Evolutionary conservation across 163 green algal genomes (phyloP).

Genomic region (Volvox carteri): DNA sequence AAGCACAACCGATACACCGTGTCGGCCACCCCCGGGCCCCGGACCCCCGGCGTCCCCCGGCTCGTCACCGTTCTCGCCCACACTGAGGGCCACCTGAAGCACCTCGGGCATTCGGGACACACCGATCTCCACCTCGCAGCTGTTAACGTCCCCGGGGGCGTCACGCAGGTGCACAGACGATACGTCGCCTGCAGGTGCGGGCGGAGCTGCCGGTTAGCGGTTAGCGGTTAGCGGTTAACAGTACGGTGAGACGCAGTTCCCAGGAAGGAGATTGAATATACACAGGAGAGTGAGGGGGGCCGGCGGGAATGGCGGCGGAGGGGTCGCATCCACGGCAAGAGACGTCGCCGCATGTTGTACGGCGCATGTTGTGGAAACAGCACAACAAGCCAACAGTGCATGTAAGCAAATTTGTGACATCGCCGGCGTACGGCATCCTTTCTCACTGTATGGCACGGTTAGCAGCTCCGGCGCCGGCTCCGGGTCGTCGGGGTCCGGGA

Average conservation of each 20-base stretch:
- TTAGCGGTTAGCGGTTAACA: no score
- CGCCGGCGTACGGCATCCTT: no score
- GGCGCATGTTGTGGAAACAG: no score
- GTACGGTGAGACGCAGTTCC: background rate
- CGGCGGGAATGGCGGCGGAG: no score
- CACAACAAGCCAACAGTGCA: no score
- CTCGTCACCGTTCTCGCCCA: slow-evolving; percentile 8
- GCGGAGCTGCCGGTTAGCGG: no score
- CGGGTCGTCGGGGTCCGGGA: background rate
- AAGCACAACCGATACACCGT: slow-evolving; percentile 15
- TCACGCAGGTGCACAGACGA: background rate
- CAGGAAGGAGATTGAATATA: no score
- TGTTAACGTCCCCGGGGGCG: background rate
- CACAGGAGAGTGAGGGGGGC: background rate
- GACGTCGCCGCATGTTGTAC: no score
- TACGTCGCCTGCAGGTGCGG: background rate
- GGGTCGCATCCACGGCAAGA: no score
- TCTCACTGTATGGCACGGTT: slow-evolving; percentile 28
- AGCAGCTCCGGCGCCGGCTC: slow-evolving; percentile 13
- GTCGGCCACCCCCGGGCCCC: background rate
- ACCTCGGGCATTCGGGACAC: background rate
- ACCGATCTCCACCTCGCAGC: slow-evolving; percentile 1
- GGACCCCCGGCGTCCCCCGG: background rate
- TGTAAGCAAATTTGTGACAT: no score
- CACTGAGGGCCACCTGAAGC: background rate